Percentiles rank a stretch among this genome's conserved stretches.
Evolutionary conservation across 2,329 filamentous ascomycete species (phyloP).

Genomic region (Aspergillus udagawae): DNA sequence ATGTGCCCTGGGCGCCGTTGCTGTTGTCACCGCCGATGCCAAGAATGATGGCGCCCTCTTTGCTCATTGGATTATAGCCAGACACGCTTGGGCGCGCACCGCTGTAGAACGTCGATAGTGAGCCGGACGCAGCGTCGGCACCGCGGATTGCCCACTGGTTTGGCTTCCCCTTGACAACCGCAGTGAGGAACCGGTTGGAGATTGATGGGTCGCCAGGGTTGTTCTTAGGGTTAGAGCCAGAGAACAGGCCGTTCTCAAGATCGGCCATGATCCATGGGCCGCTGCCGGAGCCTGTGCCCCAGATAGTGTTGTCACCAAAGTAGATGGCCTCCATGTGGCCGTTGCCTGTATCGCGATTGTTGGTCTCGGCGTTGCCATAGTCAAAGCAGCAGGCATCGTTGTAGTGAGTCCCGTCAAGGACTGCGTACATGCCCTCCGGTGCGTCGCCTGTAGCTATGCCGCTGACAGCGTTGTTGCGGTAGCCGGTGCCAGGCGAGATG

Average conservation of each 20-base stretch:
- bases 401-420: constrained; percentile 33
- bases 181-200: constrained; percentile 54
- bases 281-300: constrained; percentile 55
- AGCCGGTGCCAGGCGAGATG: constrained; percentile 58
- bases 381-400: constrained; percentile 45
- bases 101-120: constrained; percentile 56
- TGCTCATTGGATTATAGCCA: constrained; percentile 61
- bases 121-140: constrained; percentile 52
- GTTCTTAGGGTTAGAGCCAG: constrained; percentile 43
- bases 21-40: constrained; percentile 69
- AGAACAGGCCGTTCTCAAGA: constrained; percentile 64
- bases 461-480: constrained; percentile 54
- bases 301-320: constrained; percentile 53
- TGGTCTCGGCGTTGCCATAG: constrained; percentile 57
- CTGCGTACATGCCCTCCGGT: constrained; percentile 39
- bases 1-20: constrained; percentile 56
- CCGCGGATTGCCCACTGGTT: constrained; percentile 59
- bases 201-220: constrained; percentile 54
- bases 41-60: constrained; percentile 64
- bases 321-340: constrained; percentile 69
- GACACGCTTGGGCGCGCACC: constrained; percentile 50
- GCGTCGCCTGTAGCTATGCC: constrained; percentile 54
- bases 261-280: constrained; percentile 69
- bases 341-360: constrained; percentile 51
- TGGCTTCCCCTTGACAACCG: constrained; percentile 53